Evolutionary conservation across 768 basidiomycete genomes (phyloP).

Genomic region (Pleurotus salmoneostramineus): DNA sequence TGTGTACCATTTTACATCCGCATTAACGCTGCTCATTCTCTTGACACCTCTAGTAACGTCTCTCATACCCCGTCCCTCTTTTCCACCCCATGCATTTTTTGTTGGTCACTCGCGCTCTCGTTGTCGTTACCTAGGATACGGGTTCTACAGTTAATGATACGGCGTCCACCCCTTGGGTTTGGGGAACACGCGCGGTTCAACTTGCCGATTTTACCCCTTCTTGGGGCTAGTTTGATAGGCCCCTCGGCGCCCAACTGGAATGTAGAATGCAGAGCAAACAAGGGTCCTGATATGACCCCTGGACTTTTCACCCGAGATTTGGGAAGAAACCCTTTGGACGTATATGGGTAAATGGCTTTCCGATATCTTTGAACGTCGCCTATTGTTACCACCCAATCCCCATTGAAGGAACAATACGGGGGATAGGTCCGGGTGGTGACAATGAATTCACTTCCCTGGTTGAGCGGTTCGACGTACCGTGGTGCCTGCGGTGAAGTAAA

Average conservation of each 20-base stretch:
- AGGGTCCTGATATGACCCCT: neutral
- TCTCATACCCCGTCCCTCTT: neutral
- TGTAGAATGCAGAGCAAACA: neutral
- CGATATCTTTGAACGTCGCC: neutral
- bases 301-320: neutral
- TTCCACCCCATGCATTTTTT: neutral
- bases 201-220: neutral
- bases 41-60: neutral
- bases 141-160: neutral
- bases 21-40: neutral
- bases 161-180: neutral
- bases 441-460: neutral
- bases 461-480: neutral
- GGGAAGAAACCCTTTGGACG: neutral
- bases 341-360: neutral
- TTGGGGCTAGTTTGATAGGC: no score
- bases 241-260: neutral
- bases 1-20: neutral
- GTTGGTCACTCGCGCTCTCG: neutral
- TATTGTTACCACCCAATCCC: neutral
- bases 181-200: neutral
- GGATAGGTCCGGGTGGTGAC: neutral
- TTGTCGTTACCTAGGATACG: constrained; percentile 4
- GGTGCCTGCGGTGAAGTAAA: neutral
- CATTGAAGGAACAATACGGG: neutral